Conservation (phyloP, 2,329 filamentous ascomycete species). For the Gnomoniopsis sp. region DNA sequence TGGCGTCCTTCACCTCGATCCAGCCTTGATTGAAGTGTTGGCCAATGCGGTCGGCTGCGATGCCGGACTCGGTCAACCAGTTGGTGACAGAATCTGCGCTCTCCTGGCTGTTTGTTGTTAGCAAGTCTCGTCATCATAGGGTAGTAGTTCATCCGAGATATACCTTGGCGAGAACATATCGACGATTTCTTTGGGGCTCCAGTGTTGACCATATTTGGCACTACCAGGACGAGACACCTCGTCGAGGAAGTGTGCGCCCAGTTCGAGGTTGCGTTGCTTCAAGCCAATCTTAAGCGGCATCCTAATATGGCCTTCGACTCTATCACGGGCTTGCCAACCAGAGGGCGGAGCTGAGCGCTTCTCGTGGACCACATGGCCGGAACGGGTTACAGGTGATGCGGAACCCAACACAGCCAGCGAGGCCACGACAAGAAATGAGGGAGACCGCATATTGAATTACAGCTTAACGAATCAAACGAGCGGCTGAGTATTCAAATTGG, state of each 20-base stretch:
- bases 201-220: conserved; percentile 15
- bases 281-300: conserved; percentile 16
- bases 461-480: neutral
- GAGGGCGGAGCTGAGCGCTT: conserved; percentile 8
- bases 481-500: neutral
- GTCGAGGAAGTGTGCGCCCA: conserved; percentile 9
- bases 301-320: conserved; percentile 11
- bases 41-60: conserved; percentile 13
- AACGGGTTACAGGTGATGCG: neutral
- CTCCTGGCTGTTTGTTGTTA: conserved; percentile 8
- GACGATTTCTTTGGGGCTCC: conserved; percentile 12
- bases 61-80: conserved; percentile 13
- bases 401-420: neutral
- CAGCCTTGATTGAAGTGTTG: conserved; percentile 14
- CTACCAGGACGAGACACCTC: conserved; percentile 13
- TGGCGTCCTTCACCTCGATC: conserved; percentile 15
- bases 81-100: conserved; percentile 8
- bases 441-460: neutral
- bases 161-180: conserved; percentile 16
- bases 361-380: conserved; percentile 14
- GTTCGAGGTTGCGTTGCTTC: conserved; percentile 15
- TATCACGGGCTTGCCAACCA: conserved; percentile 12
- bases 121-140: neutral
- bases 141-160: neutral
- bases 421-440: conserved; percentile 1